Conservation (phyloP, 2,329 filamentous ascomycete genomes). For the Blumeriella jaapii region DNA sequence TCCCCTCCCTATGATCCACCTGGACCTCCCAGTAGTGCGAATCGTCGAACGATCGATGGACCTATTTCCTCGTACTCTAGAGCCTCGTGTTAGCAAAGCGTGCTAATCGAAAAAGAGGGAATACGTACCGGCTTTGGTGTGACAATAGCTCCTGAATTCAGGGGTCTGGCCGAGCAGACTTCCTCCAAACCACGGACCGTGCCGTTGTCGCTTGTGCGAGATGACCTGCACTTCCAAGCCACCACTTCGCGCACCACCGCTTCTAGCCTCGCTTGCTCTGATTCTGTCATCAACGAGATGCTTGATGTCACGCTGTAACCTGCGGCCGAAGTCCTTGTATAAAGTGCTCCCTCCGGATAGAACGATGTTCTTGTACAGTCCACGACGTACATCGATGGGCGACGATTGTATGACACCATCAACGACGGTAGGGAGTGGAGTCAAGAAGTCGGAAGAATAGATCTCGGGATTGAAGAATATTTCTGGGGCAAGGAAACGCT, state of each 20-base stretch:
- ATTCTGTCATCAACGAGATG: constrained; percentile 91
- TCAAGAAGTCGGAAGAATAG: constrained; percentile 97
- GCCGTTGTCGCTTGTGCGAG: constrained; percentile 91
- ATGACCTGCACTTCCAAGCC: constrained; percentile 96
- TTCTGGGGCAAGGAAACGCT: constrained; percentile 93
- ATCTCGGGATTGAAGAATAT: constrained; percentile 99
- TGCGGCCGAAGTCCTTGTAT: constrained; percentile 95
- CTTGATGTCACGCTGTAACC: constrained; percentile 93
- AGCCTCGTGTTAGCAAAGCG: constrained; percentile 3
- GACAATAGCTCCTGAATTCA: constrained; percentile 97
- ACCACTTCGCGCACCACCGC: constrained; percentile 79
- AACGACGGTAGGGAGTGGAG: constrained; percentile 85
- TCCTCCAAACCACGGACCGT: constrained; percentile 97
- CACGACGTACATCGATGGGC: constrained; percentile 91
- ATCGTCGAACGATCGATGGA: constrained; percentile 88
- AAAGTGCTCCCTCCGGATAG: constrained; percentile 92
- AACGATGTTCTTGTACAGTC: constrained; percentile 99
- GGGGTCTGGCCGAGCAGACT: constrained; percentile 93
- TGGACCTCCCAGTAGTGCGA: constrained; percentile 84
- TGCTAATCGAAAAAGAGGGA: neutral
- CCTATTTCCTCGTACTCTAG: constrained; percentile 30
- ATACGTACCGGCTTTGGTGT: constrained; percentile 57
- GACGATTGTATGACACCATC: constrained; percentile 96
- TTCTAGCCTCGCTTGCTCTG: constrained; percentile 79
- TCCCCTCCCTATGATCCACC: constrained; percentile 52